Percentiles rank a stretch among this genome's conserved stretches.
Evolutionary conservation across 73 alveolate species (phyloP).

Genomic region (Tetrahymena malaccensis): DNA sequence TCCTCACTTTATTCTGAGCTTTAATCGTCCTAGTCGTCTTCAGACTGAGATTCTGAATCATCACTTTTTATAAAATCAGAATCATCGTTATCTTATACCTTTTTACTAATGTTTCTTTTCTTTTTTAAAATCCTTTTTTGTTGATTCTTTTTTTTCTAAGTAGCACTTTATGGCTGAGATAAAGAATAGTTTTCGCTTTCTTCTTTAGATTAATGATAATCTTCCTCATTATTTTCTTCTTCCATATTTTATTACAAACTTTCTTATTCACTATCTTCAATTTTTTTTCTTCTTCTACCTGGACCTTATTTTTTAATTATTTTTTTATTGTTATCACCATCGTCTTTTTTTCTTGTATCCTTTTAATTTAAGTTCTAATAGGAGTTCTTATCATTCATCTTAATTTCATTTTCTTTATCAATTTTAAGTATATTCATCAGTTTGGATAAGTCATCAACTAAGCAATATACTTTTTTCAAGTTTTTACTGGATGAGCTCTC

Average conservation of each 20-base stretch:
- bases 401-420: not conserved
- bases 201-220: not conserved
- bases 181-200: not conserved
- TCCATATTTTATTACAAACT: not conserved
- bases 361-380: not conserved
- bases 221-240: not conserved
- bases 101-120: not conserved
- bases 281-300: not conserved
- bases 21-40: not conserved
- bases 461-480: not conserved
- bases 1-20: not conserved
- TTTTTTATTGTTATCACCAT: not conserved
- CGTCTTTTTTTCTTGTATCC: not conserved
- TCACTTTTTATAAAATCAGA: not conserved
- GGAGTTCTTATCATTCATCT: not conserved
- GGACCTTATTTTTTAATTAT: not conserved
- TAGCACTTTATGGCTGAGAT: not conserved
- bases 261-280: not conserved
- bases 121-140: not conserved
- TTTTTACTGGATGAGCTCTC: not conserved
- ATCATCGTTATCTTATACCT: not conserved
- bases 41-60: not conserved
- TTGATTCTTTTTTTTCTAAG: not conserved
- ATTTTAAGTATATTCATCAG: not conserved
- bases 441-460: not conserved